Conservation (phyloP, 129 eudicot genomes). For the Flaveria robusta region DNA sequence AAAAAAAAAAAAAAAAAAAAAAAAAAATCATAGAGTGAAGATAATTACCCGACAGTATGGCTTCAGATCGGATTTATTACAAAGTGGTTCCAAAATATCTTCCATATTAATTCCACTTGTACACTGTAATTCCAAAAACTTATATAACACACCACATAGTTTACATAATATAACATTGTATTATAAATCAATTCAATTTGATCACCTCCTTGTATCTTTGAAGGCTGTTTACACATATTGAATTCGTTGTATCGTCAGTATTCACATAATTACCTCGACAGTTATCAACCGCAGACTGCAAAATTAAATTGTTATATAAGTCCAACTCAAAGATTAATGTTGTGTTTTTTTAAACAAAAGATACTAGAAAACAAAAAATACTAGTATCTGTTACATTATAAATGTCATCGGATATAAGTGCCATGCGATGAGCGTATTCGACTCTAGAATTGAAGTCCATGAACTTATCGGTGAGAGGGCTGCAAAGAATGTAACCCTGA, state of each 20-base stretch:
- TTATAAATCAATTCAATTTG: neutral
- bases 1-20: too few relatives aligned
- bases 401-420: conserved; percentile 42
- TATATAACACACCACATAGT: neutral
- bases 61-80: conserved; percentile 38
- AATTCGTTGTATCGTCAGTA: conserved; percentile 15
- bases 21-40: neutral
- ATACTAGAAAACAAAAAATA: neutral
- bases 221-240: conserved; percentile 21
- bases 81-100: conserved; percentile 39
- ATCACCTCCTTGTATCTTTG: conserved; percentile 34
- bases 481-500: conserved; percentile 44
- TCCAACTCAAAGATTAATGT: neutral
- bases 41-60: conserved; percentile 37
- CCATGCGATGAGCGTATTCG: conserved; percentile 39
- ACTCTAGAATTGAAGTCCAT: conserved; percentile 40
- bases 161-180: neutral
- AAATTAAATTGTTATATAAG: neutral
- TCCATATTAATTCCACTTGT: conserved; percentile 30
- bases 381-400: conserved; percentile 18
- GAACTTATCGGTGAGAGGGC: conserved; percentile 37
- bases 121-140: conserved; percentile 26
- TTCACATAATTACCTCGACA: conserved; percentile 37
- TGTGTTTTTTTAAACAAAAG: neutral
- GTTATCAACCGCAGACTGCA: conserved; percentile 29